Percentiles rank a stretch among this genome's conserved stretches.
Conservation (phyloP, 495 filamentous ascomycete genomes). For the Podospora didyma region DNA sequence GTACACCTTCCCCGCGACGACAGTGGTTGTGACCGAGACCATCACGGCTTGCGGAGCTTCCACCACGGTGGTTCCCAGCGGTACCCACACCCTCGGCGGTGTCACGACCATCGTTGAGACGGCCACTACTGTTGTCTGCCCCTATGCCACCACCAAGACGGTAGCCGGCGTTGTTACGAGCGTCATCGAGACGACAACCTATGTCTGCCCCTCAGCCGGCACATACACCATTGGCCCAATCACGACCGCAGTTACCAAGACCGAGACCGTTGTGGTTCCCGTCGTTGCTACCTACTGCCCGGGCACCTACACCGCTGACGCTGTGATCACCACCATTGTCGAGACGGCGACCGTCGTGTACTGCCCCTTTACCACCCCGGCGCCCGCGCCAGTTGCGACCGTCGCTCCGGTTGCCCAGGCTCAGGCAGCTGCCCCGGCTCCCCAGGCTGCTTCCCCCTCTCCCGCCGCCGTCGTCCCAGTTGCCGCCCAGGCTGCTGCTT, state of each 20-base stretch:
- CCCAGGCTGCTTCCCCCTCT: conserved; percentile 6
- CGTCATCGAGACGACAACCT: conserved; percentile 68
- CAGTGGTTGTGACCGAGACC: conserved; percentile 59
- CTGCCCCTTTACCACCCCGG: conserved; percentile 62
- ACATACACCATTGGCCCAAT: conserved; percentile 77
- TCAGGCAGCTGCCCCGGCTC: conserved; percentile 16
- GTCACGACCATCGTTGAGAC: conserved; percentile 71
- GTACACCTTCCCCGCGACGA: conserved; percentile 79
- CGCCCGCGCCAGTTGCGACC: conserved; percentile 23
- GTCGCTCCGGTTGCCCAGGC: conserved; percentile 18
- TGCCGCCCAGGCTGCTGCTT: conserved; percentile 18
- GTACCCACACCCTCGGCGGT: conserved; percentile 70
- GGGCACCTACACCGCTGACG: conserved; percentile 70
- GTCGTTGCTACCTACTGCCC: conserved; percentile 60
- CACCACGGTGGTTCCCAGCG: conserved; percentile 58
- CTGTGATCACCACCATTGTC: conserved; percentile 62
- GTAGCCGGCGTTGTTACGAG: conserved; percentile 62
- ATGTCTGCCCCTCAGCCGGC: conserved; percentile 72
- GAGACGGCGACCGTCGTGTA: conserved; percentile 63
- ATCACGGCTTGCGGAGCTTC: conserved; percentile 65
- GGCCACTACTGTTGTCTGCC: conserved; percentile 68
- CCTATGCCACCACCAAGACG: conserved; percentile 63
- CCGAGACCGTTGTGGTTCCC: conserved; percentile 61
- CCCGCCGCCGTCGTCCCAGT: conserved; percentile 18
- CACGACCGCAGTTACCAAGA: conserved; percentile 54